Base-by-base conservation (phyloP, 257 asterid genomes). In the Datura wrightii region DNA sequence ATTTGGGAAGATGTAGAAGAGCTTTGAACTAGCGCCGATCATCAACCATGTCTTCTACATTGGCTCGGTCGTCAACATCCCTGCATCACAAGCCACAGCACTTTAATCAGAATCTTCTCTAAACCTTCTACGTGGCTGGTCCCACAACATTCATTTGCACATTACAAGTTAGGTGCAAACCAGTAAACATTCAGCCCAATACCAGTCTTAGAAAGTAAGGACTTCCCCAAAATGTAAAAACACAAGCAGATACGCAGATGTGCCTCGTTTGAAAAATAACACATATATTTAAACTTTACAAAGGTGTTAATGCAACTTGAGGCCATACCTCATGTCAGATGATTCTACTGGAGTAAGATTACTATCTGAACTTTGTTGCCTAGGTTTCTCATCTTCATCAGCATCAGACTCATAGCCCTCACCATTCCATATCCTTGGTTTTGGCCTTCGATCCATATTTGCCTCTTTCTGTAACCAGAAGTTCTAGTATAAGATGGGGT, bases 391-490 rank as follows among this genome's bases (percentile, higher is more conserved):
- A 80, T 90, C 89, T 85, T 88, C 93, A 63, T 93, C 98, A 62
- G 88, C 91, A 67, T 94, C 98, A 70, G 97, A 96, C 84, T 92
- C 97, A 82, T 88, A 91, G 82, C 79, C 91, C 2, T 92, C 94
- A 44, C 98, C 97, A 70, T 90, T 92, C 99, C 99, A 96, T 84
- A 96, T 93, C 83, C 98, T 89, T 15, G 94, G 98, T 89, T 94
- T 93, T 48, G 92, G 95, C 76, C 95, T 93, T 85, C 84, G 88
- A 79, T 94, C 99, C 95, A 94, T 92, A 82, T 85, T 89, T 80
- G 88, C 94, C 88, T 96, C 98, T 79, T 90, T 84, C 99, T 96
- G 89, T 63, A 85, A 24, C 58, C 84, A 80, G 44, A 82, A 81
- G 10, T 24, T 34, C 65, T 79, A 63, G 60, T 79, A 66, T 52